These are phyloP conservation scores for Neofusicoccum kwambonambiense DNA, from an alignment of 2,329 filamentous ascomycete genomes.

Conservation along the genomic window DNA sequence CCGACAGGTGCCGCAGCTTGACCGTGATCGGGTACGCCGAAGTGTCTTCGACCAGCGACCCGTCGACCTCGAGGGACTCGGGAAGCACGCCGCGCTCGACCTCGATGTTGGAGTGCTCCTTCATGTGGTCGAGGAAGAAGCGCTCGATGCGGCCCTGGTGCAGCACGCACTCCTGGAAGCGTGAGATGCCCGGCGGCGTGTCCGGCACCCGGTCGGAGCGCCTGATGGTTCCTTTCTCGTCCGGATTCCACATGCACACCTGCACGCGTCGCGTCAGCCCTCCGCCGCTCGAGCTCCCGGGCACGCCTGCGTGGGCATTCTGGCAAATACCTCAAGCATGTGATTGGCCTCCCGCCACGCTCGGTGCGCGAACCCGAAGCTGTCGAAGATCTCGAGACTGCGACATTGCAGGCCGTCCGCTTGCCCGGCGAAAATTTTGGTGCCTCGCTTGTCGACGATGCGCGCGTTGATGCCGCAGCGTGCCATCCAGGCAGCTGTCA, in stretches of 20 bases:
- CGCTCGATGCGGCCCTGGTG: conserved; percentile 71
- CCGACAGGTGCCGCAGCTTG: conserved; percentile 55
- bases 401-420: conserved; percentile 44
- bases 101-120: conserved; percentile 53
- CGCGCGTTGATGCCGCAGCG: conserved; percentile 40
- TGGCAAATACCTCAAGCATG: conserved; percentile 60
- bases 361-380: conserved; percentile 64
- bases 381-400: conserved; percentile 52
- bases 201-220: conserved; percentile 63
- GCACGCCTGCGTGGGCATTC: background rate
- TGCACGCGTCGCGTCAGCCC: conserved; percentile 18
- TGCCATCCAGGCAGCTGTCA: conserved; percentile 44
- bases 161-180: conserved; percentile 65
- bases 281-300: too few species aligned
- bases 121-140: conserved; percentile 63
- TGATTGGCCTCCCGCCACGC: conserved; percentile 67
- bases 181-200: conserved; percentile 60
- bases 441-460: conserved; percentile 43
- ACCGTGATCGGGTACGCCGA: conserved; percentile 61
- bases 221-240: conserved; percentile 55
- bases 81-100: conserved; percentile 61
- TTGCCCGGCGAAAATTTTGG: conserved; percentile 41
- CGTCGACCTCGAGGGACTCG: conserved; percentile 55
- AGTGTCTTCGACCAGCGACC: conserved; percentile 48
- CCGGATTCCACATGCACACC: conserved; percentile 57